phyloP scores from a whole-genome alignment of 768 basidiomycete species.

The Saitozyma podzolica region DNA sequence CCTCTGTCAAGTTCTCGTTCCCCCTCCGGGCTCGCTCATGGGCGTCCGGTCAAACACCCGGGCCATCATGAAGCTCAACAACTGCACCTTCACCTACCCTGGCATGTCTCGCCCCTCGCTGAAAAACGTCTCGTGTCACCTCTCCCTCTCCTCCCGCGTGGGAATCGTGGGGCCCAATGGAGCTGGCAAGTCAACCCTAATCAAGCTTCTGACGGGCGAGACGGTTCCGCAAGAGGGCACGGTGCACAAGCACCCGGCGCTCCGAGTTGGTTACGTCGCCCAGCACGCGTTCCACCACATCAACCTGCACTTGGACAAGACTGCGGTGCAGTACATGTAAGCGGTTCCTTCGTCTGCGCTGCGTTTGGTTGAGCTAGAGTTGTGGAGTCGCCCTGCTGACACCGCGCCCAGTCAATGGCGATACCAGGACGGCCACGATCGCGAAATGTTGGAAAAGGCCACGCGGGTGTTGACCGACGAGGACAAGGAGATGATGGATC shows the following conservation, averaged over 20 bases:
- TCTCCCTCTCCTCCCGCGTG: conserved; percentile 92
- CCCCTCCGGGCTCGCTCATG: conserved; percentile 92
- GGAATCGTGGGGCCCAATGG: conserved; percentile 91
- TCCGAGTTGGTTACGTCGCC: conserved; percentile 94
- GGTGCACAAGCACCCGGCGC: conserved; percentile 89
- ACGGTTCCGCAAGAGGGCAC: conserved; percentile 84
- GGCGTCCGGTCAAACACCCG: conserved; percentile 94
- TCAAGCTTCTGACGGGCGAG: conserved; percentile 93
- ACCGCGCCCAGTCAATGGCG: conserved; percentile 70
- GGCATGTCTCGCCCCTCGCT: conserved; percentile 77
- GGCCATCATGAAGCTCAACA: conserved; percentile 86
- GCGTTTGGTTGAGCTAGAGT: too few relatives aligned
- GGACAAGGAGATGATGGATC: conserved; percentile 74
- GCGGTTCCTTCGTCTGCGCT: conserved; percentile 3
- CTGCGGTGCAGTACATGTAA: conserved; percentile 85
- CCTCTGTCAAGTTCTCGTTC: conserved; percentile 91
- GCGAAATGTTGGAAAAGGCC: conserved; percentile 86
- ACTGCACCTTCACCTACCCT: conserved; percentile 93
- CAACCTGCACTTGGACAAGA: conserved; percentile 80
- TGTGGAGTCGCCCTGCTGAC: too few relatives aligned
- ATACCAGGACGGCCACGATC: conserved; percentile 97
- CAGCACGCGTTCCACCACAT: conserved; percentile 98
- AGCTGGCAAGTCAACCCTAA: conserved; percentile 92
- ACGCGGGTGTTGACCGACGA: conserved; percentile 87
- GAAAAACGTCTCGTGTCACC: conserved; percentile 82